phyloP scores from a whole-genome alignment of 371 early-diverging fungal species.

The Basidiobolus meristosporus region DNA sequence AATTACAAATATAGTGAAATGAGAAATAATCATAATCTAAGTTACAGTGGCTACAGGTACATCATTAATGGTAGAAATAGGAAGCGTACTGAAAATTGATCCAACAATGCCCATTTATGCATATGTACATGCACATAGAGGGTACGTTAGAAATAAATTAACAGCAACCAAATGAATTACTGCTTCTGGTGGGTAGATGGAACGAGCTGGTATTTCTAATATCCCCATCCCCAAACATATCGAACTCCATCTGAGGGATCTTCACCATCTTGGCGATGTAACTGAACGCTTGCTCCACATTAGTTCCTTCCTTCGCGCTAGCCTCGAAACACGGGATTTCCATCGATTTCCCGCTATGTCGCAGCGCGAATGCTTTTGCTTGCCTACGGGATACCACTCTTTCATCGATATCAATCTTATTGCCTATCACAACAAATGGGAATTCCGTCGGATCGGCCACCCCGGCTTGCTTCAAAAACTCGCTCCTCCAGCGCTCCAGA shows the following conservation, averaged over 20 bases:
- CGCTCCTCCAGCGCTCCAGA: conserved; percentile 73
- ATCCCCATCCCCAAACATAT: conserved; percentile 15
- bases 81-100: too few species aligned
- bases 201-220: not conserved
- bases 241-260: conserved; percentile 27
- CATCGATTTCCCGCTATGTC: not conserved
- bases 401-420: conserved; percentile 89
- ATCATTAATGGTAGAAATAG: too few species aligned
- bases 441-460: conserved; percentile 72
- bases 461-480: conserved; percentile 70
- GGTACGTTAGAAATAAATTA: too few species aligned
- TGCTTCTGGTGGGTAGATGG: not conserved
- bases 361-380: conserved; percentile 1
- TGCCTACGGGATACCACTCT: conserved; percentile 37
- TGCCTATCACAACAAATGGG: conserved; percentile 81
- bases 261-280: conserved; percentile 55
- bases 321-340: conserved; percentile 81
- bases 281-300: conserved; percentile 78
- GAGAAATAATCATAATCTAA: too few species aligned
- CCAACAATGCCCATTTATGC: too few species aligned
- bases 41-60: too few species aligned
- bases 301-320: conserved; percentile 80
- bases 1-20: too few species aligned
- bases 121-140: too few species aligned
- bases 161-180: too few species aligned